Evolutionary conservation across 2,329 filamentous ascomycete genomes (phyloP), one percentile per base, ranked within the genome.

Genomic region (Colletotrichum theobromicola): DNA sequence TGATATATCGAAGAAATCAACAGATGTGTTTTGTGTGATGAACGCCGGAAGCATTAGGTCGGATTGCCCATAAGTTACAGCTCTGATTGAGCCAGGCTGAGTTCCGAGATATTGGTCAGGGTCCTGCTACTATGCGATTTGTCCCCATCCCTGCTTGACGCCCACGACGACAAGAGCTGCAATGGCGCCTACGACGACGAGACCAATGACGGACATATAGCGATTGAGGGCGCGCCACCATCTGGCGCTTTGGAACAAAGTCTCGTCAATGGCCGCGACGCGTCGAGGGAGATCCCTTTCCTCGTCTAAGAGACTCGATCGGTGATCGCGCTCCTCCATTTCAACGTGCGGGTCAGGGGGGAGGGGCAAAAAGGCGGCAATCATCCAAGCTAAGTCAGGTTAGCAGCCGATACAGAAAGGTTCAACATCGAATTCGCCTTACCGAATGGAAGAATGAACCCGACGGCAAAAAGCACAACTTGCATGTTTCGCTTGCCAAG

Each of bases 371-470:
- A 96, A 88, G 2, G 94, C 90, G 2, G 93, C 95, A 76, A 95
- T 87, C 85, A 96, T 94, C 95, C 95, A 97, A 70, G 93, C 93
- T 93, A 78, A 63, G 58, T 75, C 68, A 12, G 24, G 13, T 61
- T 28, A 70, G 50, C 24, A 65, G 13, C 53, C 63, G 75, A 81
- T 78, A 75, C n/a, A 53, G 68, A 7, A 66, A 18, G 46, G 5
- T 21, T 34, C 37, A 83, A n/a, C 4, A 32, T 7, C 30, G 46
- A 28, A 26, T 15, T 30, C 16, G 24, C 30, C 91, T 83, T 85
- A 93, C 92, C 88, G 75, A 95, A 88, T 7, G 94, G 95, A 79
- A 95, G 91, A 61, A 96, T 85, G 80, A 97, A 97, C 28, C 95
- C 95, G 61, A 93, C 55, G 70, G 92, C 91, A 83, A 97, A 97